Evolutionary conservation across 2,329 filamentous ascomycete genomes (phyloP).

Genomic region (Ophiocordyceps camponoti-saundersi): DNA sequence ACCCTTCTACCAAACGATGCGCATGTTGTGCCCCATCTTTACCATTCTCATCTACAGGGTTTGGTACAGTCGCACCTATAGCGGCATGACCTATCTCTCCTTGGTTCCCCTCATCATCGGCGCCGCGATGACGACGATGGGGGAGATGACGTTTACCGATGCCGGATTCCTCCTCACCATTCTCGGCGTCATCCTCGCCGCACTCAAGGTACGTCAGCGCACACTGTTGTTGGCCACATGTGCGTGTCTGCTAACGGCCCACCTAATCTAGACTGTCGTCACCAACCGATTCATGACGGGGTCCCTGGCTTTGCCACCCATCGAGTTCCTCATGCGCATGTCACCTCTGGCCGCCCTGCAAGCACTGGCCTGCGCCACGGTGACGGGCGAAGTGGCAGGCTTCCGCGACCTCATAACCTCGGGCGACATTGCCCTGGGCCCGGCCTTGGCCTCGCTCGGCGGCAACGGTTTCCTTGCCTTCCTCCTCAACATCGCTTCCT

Average conservation of each 20-base stretch:
- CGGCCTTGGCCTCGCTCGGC: slow-evolving; percentile 23
- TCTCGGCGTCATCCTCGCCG: slow-evolving; percentile 34
- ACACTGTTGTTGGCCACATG: neutral
- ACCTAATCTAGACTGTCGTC: slow-evolving; percentile 30
- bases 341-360: slow-evolving; percentile 41
- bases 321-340: slow-evolving; percentile 46
- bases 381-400: slow-evolving; percentile 32
- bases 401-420: slow-evolving; percentile 20
- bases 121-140: slow-evolving; percentile 40
- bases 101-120: slow-evolving; percentile 43
- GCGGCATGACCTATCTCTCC: slow-evolving; percentile 38
- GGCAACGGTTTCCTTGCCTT: slow-evolving; percentile 38
- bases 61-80: slow-evolving; percentile 36
- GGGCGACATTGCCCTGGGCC: slow-evolving; percentile 16
- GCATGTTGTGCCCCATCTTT: slow-evolving; percentile 43
- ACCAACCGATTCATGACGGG: slow-evolving; percentile 50
- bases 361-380: slow-evolving; percentile 31
- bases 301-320: slow-evolving; percentile 34
- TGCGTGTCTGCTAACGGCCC: neutral
- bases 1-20: slow-evolving; percentile 49
- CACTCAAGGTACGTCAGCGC: slow-evolving; percentile 28
- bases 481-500: slow-evolving; percentile 37
- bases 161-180: slow-evolving; percentile 38
- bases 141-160: slow-evolving; percentile 45
- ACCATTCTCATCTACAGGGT: slow-evolving; percentile 44